Base-by-base conservation (phyloP, 2,329 filamentous ascomycete species). In the Neonectria magnoliae region DNA sequence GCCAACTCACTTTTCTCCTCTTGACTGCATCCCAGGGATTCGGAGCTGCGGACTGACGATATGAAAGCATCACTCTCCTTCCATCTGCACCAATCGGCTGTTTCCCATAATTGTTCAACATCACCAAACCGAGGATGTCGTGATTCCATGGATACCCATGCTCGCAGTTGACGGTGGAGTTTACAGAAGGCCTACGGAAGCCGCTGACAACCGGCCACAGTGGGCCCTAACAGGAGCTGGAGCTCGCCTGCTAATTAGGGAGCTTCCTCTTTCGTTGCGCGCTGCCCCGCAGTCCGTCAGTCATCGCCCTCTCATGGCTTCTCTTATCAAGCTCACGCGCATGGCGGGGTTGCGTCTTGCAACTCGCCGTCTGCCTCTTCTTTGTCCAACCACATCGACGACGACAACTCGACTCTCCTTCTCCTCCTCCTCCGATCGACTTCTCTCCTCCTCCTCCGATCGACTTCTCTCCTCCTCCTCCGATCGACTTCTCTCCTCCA, bases 251-350 rank as follows among this genome's bases (percentile, higher is more conserved):
- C 45, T 45, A 25, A 25, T 25, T 25, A 29, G 62, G 52, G 68
- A 73, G 67, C 68, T 73, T 71, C 70, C 71, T 68, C 27, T 68
- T 73, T 60, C 41, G 70, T 63, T 52, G 41, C 58, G 5, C 18
- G 57, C 60, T 55, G 59, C 60, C 53, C 60, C 51, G 56, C 55
- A 53, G 38, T 58, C 51, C 33, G 47, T 29, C 54, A 14, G 13
- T 42, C 18, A 41, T 41, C 36, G 36, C 29, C 55, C 44, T 60
- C 42, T 48, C 62, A 61, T 51, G 62, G 48, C 53, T 48, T 20
- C 48, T 13, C 25, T 66, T 65, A 71, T 72, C 55, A 67, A 57
- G 62, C 52, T 55, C 54, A 62, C 47, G 50, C 38, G 51, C 31
- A 61, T 64, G 60, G 64, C 57, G 64, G 64, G 64, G 64, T 61